Conservation (phyloP, 2,329 filamentous ascomycete genomes). For the Scytalidium lignicola region DNA sequence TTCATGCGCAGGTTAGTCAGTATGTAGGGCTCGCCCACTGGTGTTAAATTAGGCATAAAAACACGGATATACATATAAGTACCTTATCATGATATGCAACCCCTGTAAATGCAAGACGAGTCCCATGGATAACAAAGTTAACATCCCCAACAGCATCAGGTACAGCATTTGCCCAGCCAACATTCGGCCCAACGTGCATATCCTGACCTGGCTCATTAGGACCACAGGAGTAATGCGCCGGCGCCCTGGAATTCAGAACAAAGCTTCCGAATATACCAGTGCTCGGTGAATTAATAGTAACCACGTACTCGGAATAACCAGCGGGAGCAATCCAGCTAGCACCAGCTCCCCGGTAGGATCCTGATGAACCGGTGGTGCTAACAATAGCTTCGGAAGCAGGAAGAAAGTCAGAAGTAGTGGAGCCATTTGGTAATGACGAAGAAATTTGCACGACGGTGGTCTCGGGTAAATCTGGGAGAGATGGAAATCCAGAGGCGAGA, state of each 20-base stretch:
- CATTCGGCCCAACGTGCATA: constrained; percentile 26
- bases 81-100: constrained; percentile 41
- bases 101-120: constrained; percentile 29
- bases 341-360: constrained; percentile 10
- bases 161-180: constrained; percentile 34
- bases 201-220: constrained; percentile 11
- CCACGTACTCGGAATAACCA: constrained; percentile 10
- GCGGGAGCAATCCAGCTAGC: constrained; percentile 8
- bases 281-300: constrained; percentile 10
- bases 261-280: constrained; percentile 11
- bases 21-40: too few species aligned
- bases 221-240: constrained; percentile 23
- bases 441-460: constrained; percentile 8
- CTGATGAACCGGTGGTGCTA: constrained; percentile 9
- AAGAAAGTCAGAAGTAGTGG: constrained; percentile 1
- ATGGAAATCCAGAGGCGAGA: constrained; percentile 31
- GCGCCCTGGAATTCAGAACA: constrained; percentile 8
- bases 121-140: constrained; percentile 20
- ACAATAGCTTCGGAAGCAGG: constrained; percentile 8
- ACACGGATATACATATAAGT: not conserved
- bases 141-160: constrained; percentile 30
- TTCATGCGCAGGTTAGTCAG: not conserved
- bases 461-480: constrained; percentile 6
- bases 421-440: constrained; percentile 11
- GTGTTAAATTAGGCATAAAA: too few species aligned